phyloP scores from a whole-genome alignment of 768 basidiomycete genomes.

The Leccinum fibrillosum region DNA sequence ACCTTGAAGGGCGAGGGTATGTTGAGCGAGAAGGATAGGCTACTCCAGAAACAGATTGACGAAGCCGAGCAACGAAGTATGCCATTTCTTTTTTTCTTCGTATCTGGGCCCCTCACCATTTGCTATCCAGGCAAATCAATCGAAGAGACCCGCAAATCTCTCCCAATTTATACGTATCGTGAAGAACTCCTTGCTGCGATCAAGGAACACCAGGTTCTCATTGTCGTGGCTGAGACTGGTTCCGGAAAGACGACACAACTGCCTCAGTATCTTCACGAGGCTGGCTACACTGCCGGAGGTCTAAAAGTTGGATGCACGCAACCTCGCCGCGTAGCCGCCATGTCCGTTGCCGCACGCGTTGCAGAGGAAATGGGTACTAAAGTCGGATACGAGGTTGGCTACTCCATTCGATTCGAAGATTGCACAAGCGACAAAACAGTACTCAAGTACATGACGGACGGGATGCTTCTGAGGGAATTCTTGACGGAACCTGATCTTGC shows the following conservation, averaged over 20 bases:
- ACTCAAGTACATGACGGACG: constrained; percentile 99
- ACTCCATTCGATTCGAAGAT: constrained; percentile 99
- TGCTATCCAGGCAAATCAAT: constrained; percentile 68
- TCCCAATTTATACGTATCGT: constrained; percentile 90
- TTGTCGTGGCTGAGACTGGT: constrained; percentile 97
- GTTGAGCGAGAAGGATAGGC: constrained; percentile 81
- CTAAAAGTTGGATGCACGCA: constrained; percentile 89
- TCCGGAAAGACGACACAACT: constrained; percentile 99
- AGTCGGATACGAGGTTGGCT: constrained; percentile 98
- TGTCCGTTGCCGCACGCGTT: constrained; percentile 98
- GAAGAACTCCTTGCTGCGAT: constrained; percentile 88
- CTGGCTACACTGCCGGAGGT: constrained; percentile 87
- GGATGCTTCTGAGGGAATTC: constrained; percentile 96
- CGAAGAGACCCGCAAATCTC: constrained; percentile 88
- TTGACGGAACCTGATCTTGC: constrained; percentile 96
- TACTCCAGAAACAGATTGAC: constrained; percentile 84
- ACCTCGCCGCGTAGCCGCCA: constrained; percentile 96
- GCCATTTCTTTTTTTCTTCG: not conserved
- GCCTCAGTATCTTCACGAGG: constrained; percentile 97
- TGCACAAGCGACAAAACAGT: constrained; percentile 99
- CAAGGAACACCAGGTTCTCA: constrained; percentile 88
- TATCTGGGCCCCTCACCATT: not conserved
- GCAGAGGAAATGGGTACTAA: constrained; percentile 98
- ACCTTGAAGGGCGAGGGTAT: constrained; percentile 62
- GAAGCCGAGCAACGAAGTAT: constrained; percentile 87